Evolutionary conservation across 257 asterid species (phyloP), one percentile per base, ranked within the genome.

Genomic region (Solanum phureja): DNA sequence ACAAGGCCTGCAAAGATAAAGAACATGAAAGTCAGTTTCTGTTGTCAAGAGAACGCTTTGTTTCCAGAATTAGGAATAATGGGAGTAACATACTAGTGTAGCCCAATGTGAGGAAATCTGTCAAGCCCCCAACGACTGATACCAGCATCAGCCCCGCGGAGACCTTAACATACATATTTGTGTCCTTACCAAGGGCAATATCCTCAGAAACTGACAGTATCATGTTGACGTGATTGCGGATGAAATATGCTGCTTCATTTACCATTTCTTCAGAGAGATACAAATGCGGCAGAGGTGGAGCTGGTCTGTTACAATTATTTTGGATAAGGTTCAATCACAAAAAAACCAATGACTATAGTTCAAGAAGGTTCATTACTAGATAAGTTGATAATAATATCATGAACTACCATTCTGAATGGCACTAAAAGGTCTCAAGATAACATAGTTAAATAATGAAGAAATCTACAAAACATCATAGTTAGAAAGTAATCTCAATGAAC

Each of bases 251-350:
- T 27, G 90, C 94, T 89, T 92, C 93, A 19, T 89, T 90, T 58
- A 83, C 92, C 69, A 74, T 92, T 90, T 95, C 98, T 85, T 95
- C 98, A 7, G 98, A 93, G 85, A 95, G 92, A 90, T 88, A 83
- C 88, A 96, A 76, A 92, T 92, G 96, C 16, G 98, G 99, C 74
- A 97, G 90, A 74, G 97, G 94, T 6, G 99, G 98, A 84, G 98
- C 90, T 27, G 98, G 98, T 89, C 98, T 97, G 94, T 88, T 89
- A 66, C 91, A 89, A 86, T 88, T 79, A 24, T 66, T 44, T 72
- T 38, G 87, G 42, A 72, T 24, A 82, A 49, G 21, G 31, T 49
- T 82, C 44, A 49, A 10, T 31, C 3, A 49, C 29, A 27, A 8
- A 27, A 4, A 13, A 79, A 5, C 16, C 24, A 16, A 44, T 14